phyloP scores from a whole-genome alignment of 2,329 filamentous ascomycete species.

The Aureobasidium sp. region DNA sequence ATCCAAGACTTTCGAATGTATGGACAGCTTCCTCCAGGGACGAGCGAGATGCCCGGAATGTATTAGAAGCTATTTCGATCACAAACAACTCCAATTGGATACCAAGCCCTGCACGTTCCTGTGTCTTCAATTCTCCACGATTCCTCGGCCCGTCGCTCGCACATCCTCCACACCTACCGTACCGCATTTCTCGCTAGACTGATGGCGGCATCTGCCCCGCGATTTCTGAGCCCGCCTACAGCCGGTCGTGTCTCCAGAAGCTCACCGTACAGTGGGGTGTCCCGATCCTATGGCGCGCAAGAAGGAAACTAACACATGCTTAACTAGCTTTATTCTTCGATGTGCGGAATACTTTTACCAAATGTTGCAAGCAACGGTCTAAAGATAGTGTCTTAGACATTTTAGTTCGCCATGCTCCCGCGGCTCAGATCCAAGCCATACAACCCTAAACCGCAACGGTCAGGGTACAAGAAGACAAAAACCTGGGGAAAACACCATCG shows the following conservation, averaged over 20 bases:
- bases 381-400: constrained; percentile 3
- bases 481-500: not conserved
- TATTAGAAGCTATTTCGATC: too few species aligned
- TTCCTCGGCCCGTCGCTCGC: constrained; percentile 1
- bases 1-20: not conserved
- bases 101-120: too few species aligned
- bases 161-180: constrained; percentile 1
- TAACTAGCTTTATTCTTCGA: not conserved
- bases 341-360: not conserved
- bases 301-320: constrained; percentile 2
- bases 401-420: not conserved
- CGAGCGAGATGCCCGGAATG: too few species aligned
- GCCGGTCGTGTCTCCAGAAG: constrained; percentile 2
- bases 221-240: not conserved
- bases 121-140: too few species aligned
- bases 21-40: not conserved
- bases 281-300: not conserved
- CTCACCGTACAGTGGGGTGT: too few species aligned
- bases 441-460: constrained; percentile 5
- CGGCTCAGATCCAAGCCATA: not conserved
- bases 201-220: not conserved
- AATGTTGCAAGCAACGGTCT: not conserved
- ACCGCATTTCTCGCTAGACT: not conserved
- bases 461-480: not conserved
- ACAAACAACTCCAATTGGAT: constrained; percentile 1